These are phyloP conservation scores for Medicago truncatula DNA, from an alignment of 306 rosid genomes.

Conservation along the genomic window MtrunA17r5.0-ANR NC_053049.1:13736501-13737000, in stretches of 20 bases:
- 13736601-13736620: slow-evolving; percentile 25
- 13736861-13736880: slow-evolving; percentile 37
- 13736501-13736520: background rate
- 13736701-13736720: slow-evolving; percentile 19
- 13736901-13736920: slow-evolving; percentile 29
- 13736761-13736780: slow-evolving; percentile 10
- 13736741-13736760: slow-evolving; percentile 21
- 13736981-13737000: slow-evolving; percentile 5
- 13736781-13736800: slow-evolving; percentile 29
- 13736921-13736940: slow-evolving; percentile 29
- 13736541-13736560: slow-evolving; percentile 9
- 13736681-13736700: slow-evolving; percentile 28
- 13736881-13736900: slow-evolving; percentile 38
- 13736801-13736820: slow-evolving; percentile 8
- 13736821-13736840: slow-evolving; percentile 42
- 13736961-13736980: slow-evolving; percentile 11
- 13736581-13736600: slow-evolving; percentile 23
- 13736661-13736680: background rate
- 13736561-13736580: slow-evolving; percentile 1
- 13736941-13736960: slow-evolving; percentile 10
- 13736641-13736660: background rate
- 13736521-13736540: background rate
- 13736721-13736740: slow-evolving; percentile 1
- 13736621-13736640: slow-evolving; percentile 27
- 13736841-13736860: slow-evolving; percentile 20